These are phyloP conservation scores for Aureobasidium sp. DNA, from an alignment of 2,329 filamentous ascomycete species.

Conservation along the genomic window DNA sequence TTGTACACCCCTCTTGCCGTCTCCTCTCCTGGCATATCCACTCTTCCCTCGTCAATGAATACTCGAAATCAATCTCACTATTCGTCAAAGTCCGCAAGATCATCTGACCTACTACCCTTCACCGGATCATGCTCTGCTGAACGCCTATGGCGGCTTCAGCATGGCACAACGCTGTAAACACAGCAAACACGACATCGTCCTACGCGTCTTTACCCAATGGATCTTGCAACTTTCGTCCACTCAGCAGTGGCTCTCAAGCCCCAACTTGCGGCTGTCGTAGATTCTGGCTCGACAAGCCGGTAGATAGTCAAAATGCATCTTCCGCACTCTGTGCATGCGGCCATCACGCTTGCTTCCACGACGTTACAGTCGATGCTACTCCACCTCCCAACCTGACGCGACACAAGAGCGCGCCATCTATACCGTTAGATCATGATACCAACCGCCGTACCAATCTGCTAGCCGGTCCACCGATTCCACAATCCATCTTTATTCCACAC, in stretches of 20 bases:
- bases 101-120: background rate
- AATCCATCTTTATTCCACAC: background rate
- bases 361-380: background rate
- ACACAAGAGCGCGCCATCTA: constrained; percentile 5
- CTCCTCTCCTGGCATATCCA: background rate
- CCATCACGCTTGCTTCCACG: constrained; percentile 53
- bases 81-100: background rate
- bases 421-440: background rate
- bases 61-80: background rate
- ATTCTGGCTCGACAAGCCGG: constrained; percentile 40
- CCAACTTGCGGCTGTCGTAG: constrained; percentile 47
- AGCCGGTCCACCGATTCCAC: constrained; percentile 1
- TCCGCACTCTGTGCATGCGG: constrained; percentile 40
- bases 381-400: constrained; percentile 7
- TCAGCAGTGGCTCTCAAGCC: constrained; percentile 36
- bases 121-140: constrained; percentile 12
- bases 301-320: constrained; percentile 9
- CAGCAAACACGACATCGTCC: constrained; percentile 9
- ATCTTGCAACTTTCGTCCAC: constrained; percentile 46
- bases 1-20: background rate
- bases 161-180: constrained; percentile 12
- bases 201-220: constrained; percentile 41
- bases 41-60: constrained; percentile 1
- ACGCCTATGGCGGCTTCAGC: constrained; percentile 14
- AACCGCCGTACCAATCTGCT: background rate